A percentile compares a stretch with the other conserved stretches of the same genome.
Conservation (phyloP, 2,329 filamentous ascomycete species). For the Cercospora berteroae region DNA sequence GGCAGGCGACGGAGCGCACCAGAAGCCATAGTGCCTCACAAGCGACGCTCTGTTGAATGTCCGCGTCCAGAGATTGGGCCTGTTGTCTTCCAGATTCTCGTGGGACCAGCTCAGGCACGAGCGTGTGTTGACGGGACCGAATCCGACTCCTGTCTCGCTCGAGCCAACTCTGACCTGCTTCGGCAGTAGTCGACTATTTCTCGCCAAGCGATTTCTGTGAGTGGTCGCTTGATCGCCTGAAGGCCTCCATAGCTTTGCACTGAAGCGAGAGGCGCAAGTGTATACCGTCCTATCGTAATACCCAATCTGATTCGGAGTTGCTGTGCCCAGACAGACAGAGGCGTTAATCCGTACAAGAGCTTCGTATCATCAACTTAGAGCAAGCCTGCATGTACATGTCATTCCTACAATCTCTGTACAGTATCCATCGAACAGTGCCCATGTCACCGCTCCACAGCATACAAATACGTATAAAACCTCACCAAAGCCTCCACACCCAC, state of each 20-base stretch:
- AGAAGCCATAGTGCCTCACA: neutral
- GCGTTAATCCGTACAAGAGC: neutral
- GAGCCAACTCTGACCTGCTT: neutral
- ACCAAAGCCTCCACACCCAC: constrained; percentile 69
- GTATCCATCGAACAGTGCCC: neutral
- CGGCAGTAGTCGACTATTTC: neutral
- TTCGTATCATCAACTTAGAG: neutral
- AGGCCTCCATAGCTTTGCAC: neutral
- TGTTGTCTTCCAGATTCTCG: neutral
- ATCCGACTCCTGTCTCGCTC: neutral
- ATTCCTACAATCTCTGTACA: neutral
- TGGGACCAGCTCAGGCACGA: neutral
- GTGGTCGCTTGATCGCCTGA: neutral
- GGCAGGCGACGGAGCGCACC: neutral
- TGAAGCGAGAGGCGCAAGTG: neutral
- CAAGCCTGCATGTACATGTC: neutral
- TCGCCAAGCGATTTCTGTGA: neutral
- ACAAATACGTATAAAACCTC: constrained; percentile 64
- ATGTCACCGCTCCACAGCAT: constrained; percentile 33
- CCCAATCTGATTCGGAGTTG: neutral
- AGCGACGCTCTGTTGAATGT: neutral
- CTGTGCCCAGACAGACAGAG: neutral
- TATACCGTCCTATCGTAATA: neutral
- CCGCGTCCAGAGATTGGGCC: neutral
- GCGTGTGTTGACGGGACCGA: neutral